phyloP scores from a whole-genome alignment of 495 filamentous ascomycete species.

The Aspergillus cavernicola region DNA sequence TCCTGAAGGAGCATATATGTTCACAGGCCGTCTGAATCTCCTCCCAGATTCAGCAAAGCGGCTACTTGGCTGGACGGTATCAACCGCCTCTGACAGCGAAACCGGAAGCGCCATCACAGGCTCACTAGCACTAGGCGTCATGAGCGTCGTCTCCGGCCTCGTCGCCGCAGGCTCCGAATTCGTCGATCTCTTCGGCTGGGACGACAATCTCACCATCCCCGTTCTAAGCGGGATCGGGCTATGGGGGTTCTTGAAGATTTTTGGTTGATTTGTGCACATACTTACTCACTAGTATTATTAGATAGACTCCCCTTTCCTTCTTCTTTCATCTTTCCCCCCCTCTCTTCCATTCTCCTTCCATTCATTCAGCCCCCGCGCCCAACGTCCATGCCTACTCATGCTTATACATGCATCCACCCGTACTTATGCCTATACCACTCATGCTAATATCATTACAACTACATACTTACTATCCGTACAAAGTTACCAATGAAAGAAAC shows the following conservation, averaged over 20 bases:
- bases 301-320: neutral
- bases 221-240: conserved; percentile 85
- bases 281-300: neutral
- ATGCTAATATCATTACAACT: conserved; percentile 7
- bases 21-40: conserved; percentile 66
- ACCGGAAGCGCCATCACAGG: conserved; percentile 54
- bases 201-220: conserved; percentile 97
- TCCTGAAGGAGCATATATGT: conserved; percentile 71
- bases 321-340: neutral
- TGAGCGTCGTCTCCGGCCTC: conserved; percentile 84
- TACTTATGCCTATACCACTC: conserved; percentile 5
- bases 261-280: conserved; percentile 48
- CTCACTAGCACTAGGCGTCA: conserved; percentile 68
- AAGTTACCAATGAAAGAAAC: too few relatives aligned
- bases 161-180: conserved; percentile 87
- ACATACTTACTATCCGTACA: neutral
- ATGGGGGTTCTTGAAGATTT: conserved; percentile 90
- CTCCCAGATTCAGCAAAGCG: conserved; percentile 50
- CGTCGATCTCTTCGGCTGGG: conserved; percentile 84
- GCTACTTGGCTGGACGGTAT: conserved; percentile 40
- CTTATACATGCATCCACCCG: neutral
- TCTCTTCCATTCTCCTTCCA: neutral
- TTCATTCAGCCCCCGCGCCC: neutral
- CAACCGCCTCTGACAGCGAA: neutral
- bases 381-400: conserved; percentile 1